Evolutionary conservation across 441 rosid genomes (phyloP), one percentile per base, ranked within the genome.

Genomic region (Kokia cookei): DNA sequence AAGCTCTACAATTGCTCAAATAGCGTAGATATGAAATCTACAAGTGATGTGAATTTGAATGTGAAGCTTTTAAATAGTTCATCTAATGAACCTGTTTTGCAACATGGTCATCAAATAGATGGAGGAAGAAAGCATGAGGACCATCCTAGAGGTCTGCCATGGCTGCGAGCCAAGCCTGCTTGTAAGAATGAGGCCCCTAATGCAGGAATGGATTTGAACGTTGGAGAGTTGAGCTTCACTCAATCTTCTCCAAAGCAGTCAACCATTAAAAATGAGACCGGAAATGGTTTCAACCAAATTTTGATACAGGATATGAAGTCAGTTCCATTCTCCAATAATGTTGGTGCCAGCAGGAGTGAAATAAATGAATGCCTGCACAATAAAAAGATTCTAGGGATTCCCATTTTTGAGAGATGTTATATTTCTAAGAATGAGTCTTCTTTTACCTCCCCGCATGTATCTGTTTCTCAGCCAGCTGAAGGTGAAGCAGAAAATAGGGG

Each of bases 21-120:
- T 84, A 80, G 79, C 71, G 51, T 59, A 19, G 88, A 85, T 63
- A 73, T 59, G 81, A 87, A 83, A 79, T 79, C 77, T 80, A 82
- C 75, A 54, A 89, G 81, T 69, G 93, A 83, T 77, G 73, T 89
- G 79, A 86, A 88, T 81, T 86, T 85, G 86, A 95, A 91, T 84
- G 84, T 77, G 63, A 76, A 73, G 63, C 78, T 76, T 81, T 76
- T 85, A 72, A 82, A 79, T 62, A 74, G 83, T 83, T 78, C 83
- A 69, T 73, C 76, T 29, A 73, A 74, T 69, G 85, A 85, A 66
- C 81, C 75, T 66, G 48, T 78, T 67, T 77, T 67, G 57, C 81
- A 79, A 58, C 78, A 10, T 70, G 77, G 79, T 74, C 60, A 76
- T 58, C 88, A 75, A 80, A 80, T 77, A 75, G 89, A 80, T 74